Evolutionary conservation across 208 protist genomes (phyloP), one percentile per base, ranked within the genome.

Genomic region (Zelonia costaricensis): DNA sequence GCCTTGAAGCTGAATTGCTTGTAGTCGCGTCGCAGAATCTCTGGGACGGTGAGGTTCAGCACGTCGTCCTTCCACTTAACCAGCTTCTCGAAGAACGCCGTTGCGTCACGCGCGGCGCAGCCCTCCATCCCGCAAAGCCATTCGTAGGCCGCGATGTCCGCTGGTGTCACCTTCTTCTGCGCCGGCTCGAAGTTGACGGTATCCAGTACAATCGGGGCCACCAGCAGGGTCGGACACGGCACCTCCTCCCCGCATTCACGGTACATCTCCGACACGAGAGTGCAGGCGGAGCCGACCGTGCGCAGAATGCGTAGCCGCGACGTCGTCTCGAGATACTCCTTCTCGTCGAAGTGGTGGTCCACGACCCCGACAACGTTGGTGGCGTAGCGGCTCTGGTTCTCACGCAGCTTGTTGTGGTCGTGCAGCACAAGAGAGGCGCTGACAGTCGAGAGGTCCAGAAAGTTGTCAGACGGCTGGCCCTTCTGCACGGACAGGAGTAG

Each of bases 301-400:
- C 74, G 47, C 47, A 93, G 74, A 49, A 71, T 40, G 13, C 89
- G 82, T 39, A 90, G 60, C 1, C 40, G 35, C 25, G 30, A 23
- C 9, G 75, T 56, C 12, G 42, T 40, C 3, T 80, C 62, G 16
- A 72, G 25, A 60, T 91, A 87, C 10, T 83, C 47, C 27, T 88
- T 54, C 43, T 92, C 84, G 64, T 96, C 86, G 20, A 78, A 74
- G 72, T 96, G 90, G 52, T 96, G 90, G 49, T 96, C 90, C 4
- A 96, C 60, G 62, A 96, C 69, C 13, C 85, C 86, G 35, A 91
- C 48, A 5, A 95, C 76, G 25, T 44, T 63, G 9, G 68, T 46
- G 7, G 38, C 38, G 18, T 88, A 52, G 54, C 52, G 52, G 6
- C 9, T 68, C 43, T 93, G 80, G 25, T 44, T 55, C 15, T 58